Conservation (phyloP, 2,329 filamentous ascomycete species). For the Diaporthe velutina region DNA sequence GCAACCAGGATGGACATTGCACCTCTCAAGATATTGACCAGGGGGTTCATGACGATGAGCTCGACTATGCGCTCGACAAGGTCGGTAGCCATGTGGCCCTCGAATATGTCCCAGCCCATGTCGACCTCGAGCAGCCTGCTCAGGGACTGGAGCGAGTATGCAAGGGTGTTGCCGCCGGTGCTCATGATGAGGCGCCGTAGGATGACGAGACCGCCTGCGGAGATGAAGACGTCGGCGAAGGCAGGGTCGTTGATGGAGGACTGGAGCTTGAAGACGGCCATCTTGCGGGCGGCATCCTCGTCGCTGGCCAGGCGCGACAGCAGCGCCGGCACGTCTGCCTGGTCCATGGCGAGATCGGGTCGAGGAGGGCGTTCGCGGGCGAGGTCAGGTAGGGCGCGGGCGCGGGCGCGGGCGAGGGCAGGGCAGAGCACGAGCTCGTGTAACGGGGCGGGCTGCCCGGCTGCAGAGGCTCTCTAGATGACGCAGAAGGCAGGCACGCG, state of each 20-base stretch:
- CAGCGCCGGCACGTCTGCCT: slow-evolving; percentile 75
- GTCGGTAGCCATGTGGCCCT: slow-evolving; percentile 72
- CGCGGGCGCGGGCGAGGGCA: slow-evolving; percentile 10
- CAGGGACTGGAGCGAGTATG: slow-evolving; percentile 92
- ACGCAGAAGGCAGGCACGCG: slow-evolving; percentile 28
- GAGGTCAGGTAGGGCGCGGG: slow-evolving; percentile 1
- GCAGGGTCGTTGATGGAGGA: slow-evolving; percentile 94
- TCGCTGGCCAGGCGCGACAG: slow-evolving; percentile 74
- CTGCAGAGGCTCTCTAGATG: slow-evolving; percentile 36
- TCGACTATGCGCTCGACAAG: slow-evolving; percentile 85
- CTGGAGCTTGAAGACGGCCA: slow-evolving; percentile 99
- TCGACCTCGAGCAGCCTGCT: slow-evolving; percentile 92
- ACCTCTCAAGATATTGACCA: slow-evolving; percentile 96
- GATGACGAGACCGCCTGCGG: slow-evolving; percentile 85
- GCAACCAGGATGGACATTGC: slow-evolving; percentile 97
- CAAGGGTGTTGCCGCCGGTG: slow-evolving; percentile 91
- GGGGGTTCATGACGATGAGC: slow-evolving; percentile 91
- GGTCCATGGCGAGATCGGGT: slow-evolving; percentile 64
- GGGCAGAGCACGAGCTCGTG: slow-evolving; percentile 35
- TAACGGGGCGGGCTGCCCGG: slow-evolving; percentile 31
- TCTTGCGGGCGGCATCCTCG: slow-evolving; percentile 94
- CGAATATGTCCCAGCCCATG: slow-evolving; percentile 95
- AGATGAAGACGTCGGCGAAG: slow-evolving; percentile 96
- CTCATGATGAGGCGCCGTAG: slow-evolving; percentile 86
- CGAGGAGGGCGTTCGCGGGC: slow-evolving; percentile 1